Percentiles rank a stretch among this genome's conserved stretches.
Conservation (phyloP, 2,329 filamentous ascomycete species). For the Aspergillus pseudoterreus region DNA sequence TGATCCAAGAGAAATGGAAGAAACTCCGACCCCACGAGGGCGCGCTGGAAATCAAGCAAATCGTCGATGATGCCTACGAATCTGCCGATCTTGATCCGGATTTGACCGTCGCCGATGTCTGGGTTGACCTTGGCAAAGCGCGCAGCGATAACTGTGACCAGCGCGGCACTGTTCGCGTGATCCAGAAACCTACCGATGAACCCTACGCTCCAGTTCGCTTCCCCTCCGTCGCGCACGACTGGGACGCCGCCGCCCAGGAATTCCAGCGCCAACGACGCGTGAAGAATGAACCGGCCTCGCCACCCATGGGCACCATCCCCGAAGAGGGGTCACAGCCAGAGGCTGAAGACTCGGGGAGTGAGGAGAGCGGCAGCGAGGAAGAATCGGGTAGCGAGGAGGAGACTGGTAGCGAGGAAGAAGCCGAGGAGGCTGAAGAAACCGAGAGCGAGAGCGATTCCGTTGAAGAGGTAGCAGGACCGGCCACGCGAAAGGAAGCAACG, state of each 20-base stretch:
- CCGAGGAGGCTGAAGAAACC: too few species aligned
- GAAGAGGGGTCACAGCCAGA: constrained; percentile 9
- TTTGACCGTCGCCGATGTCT: constrained; percentile 36
- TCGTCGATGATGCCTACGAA: constrained; percentile 34
- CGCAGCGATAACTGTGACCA: constrained; percentile 33
- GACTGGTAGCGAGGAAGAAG: neutral
- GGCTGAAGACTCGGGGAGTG: neutral
- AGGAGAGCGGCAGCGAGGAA: neutral
- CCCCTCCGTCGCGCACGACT: constrained; percentile 35
- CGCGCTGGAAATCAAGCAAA: constrained; percentile 33
- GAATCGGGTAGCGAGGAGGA: neutral
- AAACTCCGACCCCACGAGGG: constrained; percentile 27
- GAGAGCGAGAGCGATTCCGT: too few species aligned
- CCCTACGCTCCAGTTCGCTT: constrained; percentile 23
- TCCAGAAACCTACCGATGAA: constrained; percentile 25
- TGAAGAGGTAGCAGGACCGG: too few species aligned
- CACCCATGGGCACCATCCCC: constrained; percentile 16
- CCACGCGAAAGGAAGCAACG: too few species aligned
- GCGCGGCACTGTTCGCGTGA: constrained; percentile 29
- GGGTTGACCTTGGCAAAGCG: constrained; percentile 35
- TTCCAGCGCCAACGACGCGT: constrained; percentile 14
- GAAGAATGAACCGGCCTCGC: constrained; percentile 11
- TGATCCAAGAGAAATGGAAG: constrained; percentile 33
- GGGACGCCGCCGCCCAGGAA: constrained; percentile 24
- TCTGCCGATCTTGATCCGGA: constrained; percentile 28